phyloP scores from a whole-genome alignment of 306 rosid genomes.

The Gastrolobium bilobum region DNA sequence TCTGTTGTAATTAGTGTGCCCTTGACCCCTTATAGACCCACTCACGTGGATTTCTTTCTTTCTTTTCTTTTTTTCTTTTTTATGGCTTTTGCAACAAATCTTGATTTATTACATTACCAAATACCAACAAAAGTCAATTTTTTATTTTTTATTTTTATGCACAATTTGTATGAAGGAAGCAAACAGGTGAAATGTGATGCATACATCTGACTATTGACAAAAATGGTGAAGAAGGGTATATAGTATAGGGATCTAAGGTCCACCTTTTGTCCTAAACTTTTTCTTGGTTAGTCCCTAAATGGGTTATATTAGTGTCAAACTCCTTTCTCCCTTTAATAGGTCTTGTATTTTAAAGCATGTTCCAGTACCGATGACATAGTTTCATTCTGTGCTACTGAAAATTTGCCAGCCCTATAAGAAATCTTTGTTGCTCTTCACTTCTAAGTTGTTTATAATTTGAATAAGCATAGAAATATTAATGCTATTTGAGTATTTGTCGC shows the following conservation, averaged over 20 bases:
- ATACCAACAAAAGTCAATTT: constrained; percentile 6
- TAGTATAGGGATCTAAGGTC: not conserved
- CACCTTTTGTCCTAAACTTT: not conserved
- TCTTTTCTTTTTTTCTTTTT: constrained; percentile 18
- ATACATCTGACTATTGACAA: not conserved
- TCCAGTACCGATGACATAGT: not conserved
- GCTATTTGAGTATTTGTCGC: no score
- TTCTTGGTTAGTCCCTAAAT: not conserved
- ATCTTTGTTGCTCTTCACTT: constrained; percentile 26
- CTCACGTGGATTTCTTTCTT: constrained; percentile 74
- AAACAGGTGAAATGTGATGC: constrained; percentile 29
- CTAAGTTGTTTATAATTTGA: constrained; percentile 9
- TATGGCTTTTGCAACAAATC: constrained; percentile 60
- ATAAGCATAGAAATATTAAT: constrained; percentile 6
- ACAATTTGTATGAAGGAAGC: constrained; percentile 28
- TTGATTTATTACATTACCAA: constrained; percentile 42
- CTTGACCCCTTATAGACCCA: constrained; percentile 84
- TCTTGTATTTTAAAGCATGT: not conserved
- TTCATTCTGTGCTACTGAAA: not conserved
- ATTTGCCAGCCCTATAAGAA: no score
- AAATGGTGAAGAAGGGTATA: not conserved
- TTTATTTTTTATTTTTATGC: not conserved
- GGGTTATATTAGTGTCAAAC: not conserved
- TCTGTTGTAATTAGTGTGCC: constrained; percentile 89
- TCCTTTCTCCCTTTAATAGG: not conserved